These are phyloP conservation scores for Parmelia sp. DNA, from an alignment of 495 filamentous ascomycete species.

Conservation along the genomic window DNA sequence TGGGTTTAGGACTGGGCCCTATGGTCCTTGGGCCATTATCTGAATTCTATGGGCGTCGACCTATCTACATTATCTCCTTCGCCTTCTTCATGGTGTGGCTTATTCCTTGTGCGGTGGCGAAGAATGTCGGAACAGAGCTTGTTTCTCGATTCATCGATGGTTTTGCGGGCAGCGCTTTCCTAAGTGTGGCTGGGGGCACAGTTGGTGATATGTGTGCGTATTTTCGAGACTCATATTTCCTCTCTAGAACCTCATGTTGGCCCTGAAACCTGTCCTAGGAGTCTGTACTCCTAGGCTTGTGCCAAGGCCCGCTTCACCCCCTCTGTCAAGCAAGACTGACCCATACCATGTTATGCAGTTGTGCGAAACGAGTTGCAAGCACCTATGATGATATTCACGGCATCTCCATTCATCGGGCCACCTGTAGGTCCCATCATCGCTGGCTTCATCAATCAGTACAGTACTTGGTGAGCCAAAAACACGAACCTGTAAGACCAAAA, in stretches of 20 bases:
- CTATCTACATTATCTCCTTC: conserved; percentile 77
- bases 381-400: conserved; percentile 78
- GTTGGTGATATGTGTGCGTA: conserved; percentile 63
- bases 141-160: conserved; percentile 80
- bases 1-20: conserved; percentile 48
- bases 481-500: background rate
- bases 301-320: no score
- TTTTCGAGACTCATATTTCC: no score
- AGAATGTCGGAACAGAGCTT: conserved; percentile 77
- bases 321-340: background rate
- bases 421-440: conserved; percentile 38
- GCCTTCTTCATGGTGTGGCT: conserved; percentile 75
- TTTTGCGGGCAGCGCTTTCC: conserved; percentile 76
- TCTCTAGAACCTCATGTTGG: no score
- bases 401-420: conserved; percentile 70
- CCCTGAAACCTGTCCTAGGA: no score
- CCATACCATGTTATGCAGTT: conserved; percentile 38
- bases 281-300: no score
- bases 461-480: conserved; percentile 51
- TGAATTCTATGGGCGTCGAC: conserved; percentile 81
- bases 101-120: conserved; percentile 80
- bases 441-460: conserved; percentile 73
- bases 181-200: conserved; percentile 85
- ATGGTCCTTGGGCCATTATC: conserved; percentile 58
- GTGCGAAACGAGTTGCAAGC: conserved; percentile 62